phyloP scores from a whole-genome alignment of 805 yeast genomes.

The Kodamaea kakaduensis region DNA sequence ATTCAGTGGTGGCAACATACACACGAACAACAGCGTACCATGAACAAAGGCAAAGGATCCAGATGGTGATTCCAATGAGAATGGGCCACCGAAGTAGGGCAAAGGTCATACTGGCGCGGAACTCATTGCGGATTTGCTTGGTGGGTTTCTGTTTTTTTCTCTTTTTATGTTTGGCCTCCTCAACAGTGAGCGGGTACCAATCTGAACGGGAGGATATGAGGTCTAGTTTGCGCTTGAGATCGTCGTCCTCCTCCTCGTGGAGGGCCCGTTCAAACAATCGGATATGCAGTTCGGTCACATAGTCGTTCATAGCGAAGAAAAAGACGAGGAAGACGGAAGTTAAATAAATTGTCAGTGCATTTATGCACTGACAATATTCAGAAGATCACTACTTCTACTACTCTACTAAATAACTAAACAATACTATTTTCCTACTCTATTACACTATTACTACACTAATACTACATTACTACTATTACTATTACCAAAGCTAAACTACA shows the following conservation, averaged over 20 bases:
- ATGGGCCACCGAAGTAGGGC: constrained; percentile 63
- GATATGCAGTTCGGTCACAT: constrained; percentile 33
- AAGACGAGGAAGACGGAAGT: too few relatives aligned
- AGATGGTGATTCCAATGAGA: constrained; percentile 45
- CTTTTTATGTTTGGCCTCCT: neutral
- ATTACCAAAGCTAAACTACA: too few relatives aligned
- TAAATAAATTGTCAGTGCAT: too few relatives aligned
- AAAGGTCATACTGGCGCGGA: constrained; percentile 32
- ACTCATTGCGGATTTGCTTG: constrained; percentile 25
- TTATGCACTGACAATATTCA: too few relatives aligned
- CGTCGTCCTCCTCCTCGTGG: constrained; percentile 26
- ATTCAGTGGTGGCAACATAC: constrained; percentile 62
- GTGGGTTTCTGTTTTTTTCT: neutral
- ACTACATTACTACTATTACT: too few relatives aligned
- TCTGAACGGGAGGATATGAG: constrained; percentile 22
- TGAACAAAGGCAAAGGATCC: constrained; percentile 50
- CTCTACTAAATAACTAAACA: too few relatives aligned
- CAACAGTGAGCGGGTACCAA: constrained; percentile 23
- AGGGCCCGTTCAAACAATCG: constrained; percentile 39
- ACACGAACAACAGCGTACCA: constrained; percentile 52
- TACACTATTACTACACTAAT: too few relatives aligned
- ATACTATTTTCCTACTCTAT: too few relatives aligned
- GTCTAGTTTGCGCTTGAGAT: constrained; percentile 12
- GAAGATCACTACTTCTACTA: too few relatives aligned
- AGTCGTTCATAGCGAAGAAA: too few relatives aligned